Conservation (phyloP, 257 asterid genomes). For the Scutellaria minor region DNA sequence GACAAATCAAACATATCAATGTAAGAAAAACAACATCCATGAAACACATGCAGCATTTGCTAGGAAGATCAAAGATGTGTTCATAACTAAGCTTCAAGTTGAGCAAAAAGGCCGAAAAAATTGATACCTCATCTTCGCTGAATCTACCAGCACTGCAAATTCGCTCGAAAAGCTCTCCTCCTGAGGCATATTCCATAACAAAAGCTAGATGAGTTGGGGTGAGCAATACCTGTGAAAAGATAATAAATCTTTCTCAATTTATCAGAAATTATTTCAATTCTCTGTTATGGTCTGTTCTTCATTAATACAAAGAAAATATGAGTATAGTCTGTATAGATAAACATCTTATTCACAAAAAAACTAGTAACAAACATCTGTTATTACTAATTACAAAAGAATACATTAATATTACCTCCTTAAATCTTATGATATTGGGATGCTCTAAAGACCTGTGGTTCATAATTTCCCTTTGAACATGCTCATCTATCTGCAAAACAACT, state of each 20-base stretch:
- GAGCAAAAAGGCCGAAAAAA: neutral
- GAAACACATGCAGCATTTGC: neutral
- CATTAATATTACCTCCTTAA: constrained; percentile 45
- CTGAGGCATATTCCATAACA: constrained; percentile 60
- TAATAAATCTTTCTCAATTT: neutral
- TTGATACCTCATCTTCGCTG: constrained; percentile 56
- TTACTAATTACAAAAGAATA: neutral
- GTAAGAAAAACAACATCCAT: neutral
- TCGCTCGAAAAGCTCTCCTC: constrained; percentile 57
- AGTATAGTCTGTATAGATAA: neutral
- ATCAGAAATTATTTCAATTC: neutral
- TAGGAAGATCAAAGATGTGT: neutral
- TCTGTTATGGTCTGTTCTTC: constrained; percentile 1
- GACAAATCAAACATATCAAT: constrained; percentile 1
- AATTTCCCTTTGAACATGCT: constrained; percentile 64
- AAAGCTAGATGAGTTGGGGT: constrained; percentile 63
- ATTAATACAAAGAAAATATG: neutral
- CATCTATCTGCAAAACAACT: constrained; percentile 51
- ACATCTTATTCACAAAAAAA: neutral
- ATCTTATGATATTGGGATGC: constrained; percentile 57
- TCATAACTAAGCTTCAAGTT: neutral
- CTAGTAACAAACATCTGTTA: neutral
- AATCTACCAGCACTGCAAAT: constrained; percentile 62
- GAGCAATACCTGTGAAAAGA: constrained; percentile 45
- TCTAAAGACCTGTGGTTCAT: constrained; percentile 60